A percentile compares a stretch with the other conserved stretches of the same genome.
Conservation (phyloP, 108 stramenopile genomes). For the Nitzschia inconspicua region DNA sequence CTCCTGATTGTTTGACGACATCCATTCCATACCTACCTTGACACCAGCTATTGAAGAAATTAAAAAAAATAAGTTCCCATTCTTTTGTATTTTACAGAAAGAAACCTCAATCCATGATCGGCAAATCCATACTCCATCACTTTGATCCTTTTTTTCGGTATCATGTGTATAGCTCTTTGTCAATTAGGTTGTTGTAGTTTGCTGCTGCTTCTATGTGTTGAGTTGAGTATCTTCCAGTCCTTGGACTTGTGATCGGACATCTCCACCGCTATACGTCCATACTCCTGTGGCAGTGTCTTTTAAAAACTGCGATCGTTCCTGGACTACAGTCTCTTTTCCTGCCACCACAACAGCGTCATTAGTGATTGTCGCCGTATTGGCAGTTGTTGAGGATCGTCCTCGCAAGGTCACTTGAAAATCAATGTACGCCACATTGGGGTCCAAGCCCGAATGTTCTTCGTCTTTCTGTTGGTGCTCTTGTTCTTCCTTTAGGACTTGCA, state of each 20-base stretch:
- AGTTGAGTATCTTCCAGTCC: slow-evolving; percentile 51
- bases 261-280: slow-evolving; percentile 70
- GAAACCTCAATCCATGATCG: too few relatives aligned
- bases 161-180: neutral
- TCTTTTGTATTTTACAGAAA: too few relatives aligned
- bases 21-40: too few relatives aligned
- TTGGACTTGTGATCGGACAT: slow-evolving; percentile 51
- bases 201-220: slow-evolving; percentile 13
- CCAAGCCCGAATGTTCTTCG: too few relatives aligned
- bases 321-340: slow-evolving; percentile 53
- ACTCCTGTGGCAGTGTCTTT: slow-evolving; percentile 22
- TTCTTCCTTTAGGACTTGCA: slow-evolving; percentile 12
- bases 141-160: too few relatives aligned
- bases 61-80: too few relatives aligned
- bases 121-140: too few relatives aligned
- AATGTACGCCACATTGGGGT: slow-evolving; percentile 54
- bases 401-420: slow-evolving; percentile 51
- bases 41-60: too few relatives aligned
- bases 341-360: slow-evolving; percentile 1
- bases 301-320: slow-evolving; percentile 60
- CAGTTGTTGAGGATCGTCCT: slow-evolving; percentile 15
- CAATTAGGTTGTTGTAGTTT: neutral
- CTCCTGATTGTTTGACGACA: too few relatives aligned
- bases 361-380: neutral
- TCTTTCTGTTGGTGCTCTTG: slow-evolving; percentile 14